A percentile compares a stretch with the other conserved stretches of the same genome.
Conservation (phyloP, 2,329 filamentous ascomycete genomes). For the Pseudovirgaria hyperparasitica region DNA sequence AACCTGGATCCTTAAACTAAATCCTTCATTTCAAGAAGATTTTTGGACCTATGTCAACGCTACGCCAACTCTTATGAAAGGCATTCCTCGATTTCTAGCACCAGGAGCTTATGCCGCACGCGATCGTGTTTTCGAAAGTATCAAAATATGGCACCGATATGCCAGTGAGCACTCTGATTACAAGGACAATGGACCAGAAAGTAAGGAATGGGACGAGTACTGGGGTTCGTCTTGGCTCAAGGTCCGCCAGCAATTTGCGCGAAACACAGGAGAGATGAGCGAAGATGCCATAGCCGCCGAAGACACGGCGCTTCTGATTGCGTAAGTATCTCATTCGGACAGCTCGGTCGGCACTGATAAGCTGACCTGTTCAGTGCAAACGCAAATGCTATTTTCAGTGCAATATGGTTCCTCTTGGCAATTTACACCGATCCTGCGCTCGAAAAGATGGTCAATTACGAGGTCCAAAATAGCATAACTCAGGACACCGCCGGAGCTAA, state of each 20-base stretch:
- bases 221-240: slow-evolving; percentile 14
- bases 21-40: slow-evolving; percentile 14
- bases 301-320: slow-evolving; percentile 12
- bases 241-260: slow-evolving; percentile 8
- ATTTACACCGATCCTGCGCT: slow-evolving; percentile 9
- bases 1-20: slow-evolving; percentile 11
- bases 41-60: slow-evolving; percentile 14
- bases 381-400: slow-evolving; percentile 8
- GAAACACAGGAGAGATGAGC: slow-evolving; percentile 6
- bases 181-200: slow-evolving; percentile 6
- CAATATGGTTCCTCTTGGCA: slow-evolving; percentile 16
- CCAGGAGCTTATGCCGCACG: slow-evolving; percentile 9
- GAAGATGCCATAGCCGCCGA: slow-evolving; percentile 10
- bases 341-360: background rate
- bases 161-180: slow-evolving; percentile 9
- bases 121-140: slow-evolving; percentile 10
- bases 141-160: slow-evolving; percentile 13
- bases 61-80: slow-evolving; percentile 9
- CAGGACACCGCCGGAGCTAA: background rate
- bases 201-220: slow-evolving; percentile 10
- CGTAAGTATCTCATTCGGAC: slow-evolving; percentile 8
- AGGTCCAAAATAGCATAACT: slow-evolving; percentile 2
- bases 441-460: slow-evolving; percentile 6
- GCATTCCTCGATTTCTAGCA: slow-evolving; percentile 10
- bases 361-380: slow-evolving; percentile 4